Base-by-base conservation (phyloP, 2,329 filamentous ascomycete genomes). In the Aspergillus sp. region DNA sequence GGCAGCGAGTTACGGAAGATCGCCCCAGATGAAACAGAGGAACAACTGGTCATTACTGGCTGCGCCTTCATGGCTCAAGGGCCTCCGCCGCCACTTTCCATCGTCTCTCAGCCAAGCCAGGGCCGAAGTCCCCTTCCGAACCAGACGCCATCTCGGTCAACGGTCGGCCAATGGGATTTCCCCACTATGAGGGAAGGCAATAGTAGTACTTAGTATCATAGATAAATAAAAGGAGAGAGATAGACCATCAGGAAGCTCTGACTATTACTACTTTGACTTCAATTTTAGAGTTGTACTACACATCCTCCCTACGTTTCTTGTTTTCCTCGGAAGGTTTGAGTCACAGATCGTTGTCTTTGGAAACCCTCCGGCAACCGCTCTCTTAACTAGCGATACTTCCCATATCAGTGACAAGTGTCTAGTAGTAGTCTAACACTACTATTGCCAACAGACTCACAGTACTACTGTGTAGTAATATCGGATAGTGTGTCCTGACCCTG, bases 1-100 rank as follows among this genome's bases (percentile, higher is more conserved):
- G 68, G 67, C 60, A 68, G 65, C 50, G n/a, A 59, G 23, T 50
- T 69, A 30, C 67, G 67, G 66, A 67, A 69, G 60, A 65, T 69
- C 50, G 7, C 63, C 60, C 62, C 66, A 61, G 63, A 58, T 58
- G 60, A 63, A 51, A 50, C 52, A 55, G 49, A 19, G 51, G 41
- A 19, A 45, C 17, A 21, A 12, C 9, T 45, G 41, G 41, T 45
- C 54, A 13, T 56, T 57, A 50, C 23, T 38, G 53, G 39, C 21
- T 45, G 52, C 38, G 49, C 56, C 49, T 59, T 30, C 47, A 57
- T 50, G 38, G 49, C 47, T 57, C 36, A 36, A 36, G 48, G 28
- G 32, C 53, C 52, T 54, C 59, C 55, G 61, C 57, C 62, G 53
- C 59, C 57, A 52, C 41, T 63, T 53, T 55, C 39, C 51, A 36